phyloP scores from a whole-genome alignment of 2,329 filamentous ascomycete species.

The Ophioceras dolichostomum region DNA sequence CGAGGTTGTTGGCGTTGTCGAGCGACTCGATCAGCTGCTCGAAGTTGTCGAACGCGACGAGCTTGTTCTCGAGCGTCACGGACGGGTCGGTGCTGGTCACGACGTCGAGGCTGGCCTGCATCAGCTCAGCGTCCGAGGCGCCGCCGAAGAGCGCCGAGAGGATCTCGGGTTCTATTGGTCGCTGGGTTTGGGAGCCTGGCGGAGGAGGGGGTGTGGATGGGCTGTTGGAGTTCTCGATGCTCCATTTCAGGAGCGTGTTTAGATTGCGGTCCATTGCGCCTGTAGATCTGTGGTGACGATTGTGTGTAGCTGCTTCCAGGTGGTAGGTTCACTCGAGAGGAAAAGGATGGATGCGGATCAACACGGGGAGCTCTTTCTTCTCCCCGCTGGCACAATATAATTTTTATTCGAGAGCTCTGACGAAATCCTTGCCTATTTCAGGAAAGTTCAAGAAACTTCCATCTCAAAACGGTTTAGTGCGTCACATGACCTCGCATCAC shows the following conservation, averaged over 20 bases:
- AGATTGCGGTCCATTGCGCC: constrained; percentile 19
- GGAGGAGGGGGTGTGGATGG: constrained; percentile 16
- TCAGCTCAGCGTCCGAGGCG: constrained; percentile 81
- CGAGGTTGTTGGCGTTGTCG: constrained; percentile 95
- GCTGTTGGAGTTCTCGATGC: constrained; percentile 17
- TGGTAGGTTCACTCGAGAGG: constrained; percentile 4
- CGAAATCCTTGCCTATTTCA: constrained; percentile 7
- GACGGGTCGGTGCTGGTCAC: constrained; percentile 50
- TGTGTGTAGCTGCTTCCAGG: constrained; percentile 3
- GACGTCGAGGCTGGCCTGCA: constrained; percentile 72
- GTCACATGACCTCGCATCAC: neutral
- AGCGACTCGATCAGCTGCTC: constrained; percentile 85
- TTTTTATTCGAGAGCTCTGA: neutral
- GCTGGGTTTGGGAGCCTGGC: constrained; percentile 14
- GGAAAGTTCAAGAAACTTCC: constrained; percentile 23
- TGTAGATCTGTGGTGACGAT: neutral
- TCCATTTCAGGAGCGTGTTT: constrained; percentile 23
- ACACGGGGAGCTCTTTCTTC: neutral
- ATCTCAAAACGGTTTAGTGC: constrained; percentile 15
- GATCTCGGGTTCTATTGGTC: constrained; percentile 52
- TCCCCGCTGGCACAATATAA: neutral
- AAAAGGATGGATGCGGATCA: neutral
- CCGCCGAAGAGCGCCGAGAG: constrained; percentile 69
- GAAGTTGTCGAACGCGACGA: constrained; percentile 87
- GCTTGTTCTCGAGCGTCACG: constrained; percentile 59